These are phyloP conservation scores for Leccinum uliginosum DNA, from an alignment of 768 basidiomycete genomes.

Conservation along the genomic window DNA sequence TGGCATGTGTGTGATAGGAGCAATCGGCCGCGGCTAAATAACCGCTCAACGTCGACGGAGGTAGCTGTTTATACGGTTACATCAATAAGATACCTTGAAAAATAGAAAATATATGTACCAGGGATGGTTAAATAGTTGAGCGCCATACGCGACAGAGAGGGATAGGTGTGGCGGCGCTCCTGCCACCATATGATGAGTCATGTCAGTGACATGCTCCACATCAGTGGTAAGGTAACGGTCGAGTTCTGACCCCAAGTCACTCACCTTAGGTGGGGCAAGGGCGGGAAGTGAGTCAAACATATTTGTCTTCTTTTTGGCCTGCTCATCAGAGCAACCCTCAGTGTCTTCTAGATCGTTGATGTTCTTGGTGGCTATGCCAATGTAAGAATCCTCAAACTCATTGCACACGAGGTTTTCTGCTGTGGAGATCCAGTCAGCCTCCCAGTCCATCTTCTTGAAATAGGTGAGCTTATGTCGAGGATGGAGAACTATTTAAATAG, in stretches of 20 bases:
- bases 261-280: background rate
- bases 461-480: background rate
- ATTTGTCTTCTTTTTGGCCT: background rate
- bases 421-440: background rate
- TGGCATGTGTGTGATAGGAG: background rate
- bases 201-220: background rate
- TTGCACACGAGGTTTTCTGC: background rate
- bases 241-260: background rate
- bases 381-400: background rate
- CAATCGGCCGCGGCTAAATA: background rate
- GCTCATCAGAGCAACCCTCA: background rate
- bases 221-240: background rate
- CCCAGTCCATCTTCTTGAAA: background rate
- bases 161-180: too few species aligned
- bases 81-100: too few species aligned
- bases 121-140: too few species aligned
- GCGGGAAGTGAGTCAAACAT: background rate
- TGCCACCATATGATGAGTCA: too few species aligned
- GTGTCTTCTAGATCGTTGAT: background rate
- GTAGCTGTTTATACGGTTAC: background rate
- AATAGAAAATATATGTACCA: too few species aligned
- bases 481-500: background rate
- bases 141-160: too few species aligned
- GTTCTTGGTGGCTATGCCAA: too few species aligned
- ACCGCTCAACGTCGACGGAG: background rate